These are phyloP conservation scores for Kalmusia sp. DNA, from an alignment of 2,329 filamentous ascomycete genomes.

Conservation along the genomic window DNA sequence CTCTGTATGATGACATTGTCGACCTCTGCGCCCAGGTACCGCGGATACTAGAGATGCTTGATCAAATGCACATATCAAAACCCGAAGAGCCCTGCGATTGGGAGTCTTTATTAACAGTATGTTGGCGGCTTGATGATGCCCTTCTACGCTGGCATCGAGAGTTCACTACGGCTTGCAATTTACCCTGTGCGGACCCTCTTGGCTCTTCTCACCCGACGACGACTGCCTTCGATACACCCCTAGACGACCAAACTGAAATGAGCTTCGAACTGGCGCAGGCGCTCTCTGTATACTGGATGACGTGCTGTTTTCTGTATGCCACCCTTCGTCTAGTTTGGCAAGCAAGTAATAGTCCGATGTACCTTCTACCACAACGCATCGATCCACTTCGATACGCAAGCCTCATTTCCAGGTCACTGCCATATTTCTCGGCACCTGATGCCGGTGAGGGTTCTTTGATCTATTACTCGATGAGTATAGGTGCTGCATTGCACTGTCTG, in stretches of 20 bases:
- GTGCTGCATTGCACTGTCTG: neutral
- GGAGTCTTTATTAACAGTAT: neutral
- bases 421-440: neutral
- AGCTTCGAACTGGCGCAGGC: slow-evolving; percentile 1
- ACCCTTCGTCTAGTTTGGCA: slow-evolving; percentile 1
- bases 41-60: neutral
- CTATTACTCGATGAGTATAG: neutral
- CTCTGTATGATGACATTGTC: neutral
- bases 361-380: slow-evolving; percentile 5
- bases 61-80: neutral
- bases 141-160: neutral
- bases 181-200: neutral
- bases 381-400: neutral
- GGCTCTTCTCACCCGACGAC: neutral
- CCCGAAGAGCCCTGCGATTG: neutral
- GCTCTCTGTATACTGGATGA: slow-evolving; percentile 3
- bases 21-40: slow-evolving; percentile 3
- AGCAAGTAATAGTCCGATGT: neutral
- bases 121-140: slow-evolving; percentile 1
- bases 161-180: neutral
- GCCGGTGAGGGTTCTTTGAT: slow-evolving; percentile 4
- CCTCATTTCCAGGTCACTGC: slow-evolving; percentile 1
- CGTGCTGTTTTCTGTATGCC: neutral
- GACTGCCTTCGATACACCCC: neutral
- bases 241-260: neutral